Evolutionary conservation across 176 grass and related monocot species (phyloP).

Genomic region (Dactylis glomerata): DNA sequence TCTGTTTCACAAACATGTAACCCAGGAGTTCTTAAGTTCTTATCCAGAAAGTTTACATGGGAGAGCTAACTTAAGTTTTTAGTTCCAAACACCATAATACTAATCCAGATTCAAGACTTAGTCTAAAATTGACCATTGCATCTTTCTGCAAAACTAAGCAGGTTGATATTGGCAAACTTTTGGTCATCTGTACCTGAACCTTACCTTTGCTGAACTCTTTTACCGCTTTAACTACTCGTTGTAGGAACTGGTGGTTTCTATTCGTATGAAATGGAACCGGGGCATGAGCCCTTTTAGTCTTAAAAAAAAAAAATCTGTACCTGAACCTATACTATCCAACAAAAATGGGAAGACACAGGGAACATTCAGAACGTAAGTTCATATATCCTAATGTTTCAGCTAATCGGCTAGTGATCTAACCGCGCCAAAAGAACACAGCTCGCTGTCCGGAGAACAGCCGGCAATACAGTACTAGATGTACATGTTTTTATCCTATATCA

Average conservation of each 20-base stretch:
- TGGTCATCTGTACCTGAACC: not conserved
- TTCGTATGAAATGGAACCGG: no score
- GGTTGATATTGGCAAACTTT: not conserved
- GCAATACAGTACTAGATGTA: conserved; percentile 19
- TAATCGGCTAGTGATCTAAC: conserved; percentile 10
- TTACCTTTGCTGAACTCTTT: no score
- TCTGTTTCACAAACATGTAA: not conserved
- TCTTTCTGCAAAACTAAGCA: not conserved
- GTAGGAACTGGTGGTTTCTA: no score
- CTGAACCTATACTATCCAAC: not conserved
- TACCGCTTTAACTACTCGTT: no score
- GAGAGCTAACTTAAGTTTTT: not conserved
- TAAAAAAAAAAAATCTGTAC: no score
- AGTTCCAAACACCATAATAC: not conserved
- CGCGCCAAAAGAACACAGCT: conserved; percentile 20
- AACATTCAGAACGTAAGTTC: not conserved
- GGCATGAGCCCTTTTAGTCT: no score
- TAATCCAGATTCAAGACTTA: not conserved
- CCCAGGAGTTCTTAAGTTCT: not conserved
- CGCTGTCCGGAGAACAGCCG: conserved; percentile 35
- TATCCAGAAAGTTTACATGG: not conserved
- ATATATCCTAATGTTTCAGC: not conserved
- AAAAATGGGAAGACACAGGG: not conserved
- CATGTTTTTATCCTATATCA: conserved; percentile 29
- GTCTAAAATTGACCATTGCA: not conserved